Conservation (phyloP, 2,329 filamentous ascomycete species). For the Stagonosporopsis vannaccii region DNA sequence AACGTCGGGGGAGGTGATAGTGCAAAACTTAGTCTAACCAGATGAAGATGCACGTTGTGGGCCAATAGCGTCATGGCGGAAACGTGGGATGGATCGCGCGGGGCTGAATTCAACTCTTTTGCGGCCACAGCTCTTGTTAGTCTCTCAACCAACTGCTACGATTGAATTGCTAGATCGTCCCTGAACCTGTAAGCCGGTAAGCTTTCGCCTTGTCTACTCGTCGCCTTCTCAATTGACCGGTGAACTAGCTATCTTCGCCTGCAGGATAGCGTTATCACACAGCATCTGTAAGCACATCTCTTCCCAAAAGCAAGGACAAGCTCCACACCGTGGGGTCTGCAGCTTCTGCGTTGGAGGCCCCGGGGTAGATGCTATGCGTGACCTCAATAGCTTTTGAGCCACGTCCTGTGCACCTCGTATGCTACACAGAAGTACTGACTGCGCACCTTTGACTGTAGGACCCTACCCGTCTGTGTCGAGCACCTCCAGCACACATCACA, state of each 20-base stretch:
- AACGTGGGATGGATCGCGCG: slow-evolving; percentile 11
- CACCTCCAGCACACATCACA: not conserved
- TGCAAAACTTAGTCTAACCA: slow-evolving; percentile 2
- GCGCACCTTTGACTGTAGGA: not conserved
- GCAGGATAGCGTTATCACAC: not conserved
- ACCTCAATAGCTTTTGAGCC: not conserved
- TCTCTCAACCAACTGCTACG: slow-evolving; percentile 12
- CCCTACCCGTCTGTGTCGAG: not conserved
- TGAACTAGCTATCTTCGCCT: not conserved
- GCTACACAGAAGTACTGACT: slow-evolving; percentile 4
- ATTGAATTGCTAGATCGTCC: not conserved
- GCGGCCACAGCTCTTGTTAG: slow-evolving; percentile 5
- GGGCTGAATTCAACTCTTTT: slow-evolving; percentile 11
- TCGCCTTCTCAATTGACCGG: not conserved
- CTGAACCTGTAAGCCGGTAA: not conserved
- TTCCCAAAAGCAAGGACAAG: slow-evolving; percentile 6
- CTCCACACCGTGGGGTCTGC: not conserved
- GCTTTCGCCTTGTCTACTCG: not conserved
- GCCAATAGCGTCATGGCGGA: slow-evolving; percentile 5
- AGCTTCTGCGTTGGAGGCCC: not conserved
- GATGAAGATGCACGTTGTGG: not conserved
- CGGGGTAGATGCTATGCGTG: slow-evolving; percentile 3
- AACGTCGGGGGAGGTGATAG: not conserved
- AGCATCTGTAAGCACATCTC: slow-evolving; percentile 14
- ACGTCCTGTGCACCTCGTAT: not conserved